phyloP scores from a whole-genome alignment of 2,329 filamentous ascomycete species.

The Stagonosporopsis cucurbitacearum region DNA sequence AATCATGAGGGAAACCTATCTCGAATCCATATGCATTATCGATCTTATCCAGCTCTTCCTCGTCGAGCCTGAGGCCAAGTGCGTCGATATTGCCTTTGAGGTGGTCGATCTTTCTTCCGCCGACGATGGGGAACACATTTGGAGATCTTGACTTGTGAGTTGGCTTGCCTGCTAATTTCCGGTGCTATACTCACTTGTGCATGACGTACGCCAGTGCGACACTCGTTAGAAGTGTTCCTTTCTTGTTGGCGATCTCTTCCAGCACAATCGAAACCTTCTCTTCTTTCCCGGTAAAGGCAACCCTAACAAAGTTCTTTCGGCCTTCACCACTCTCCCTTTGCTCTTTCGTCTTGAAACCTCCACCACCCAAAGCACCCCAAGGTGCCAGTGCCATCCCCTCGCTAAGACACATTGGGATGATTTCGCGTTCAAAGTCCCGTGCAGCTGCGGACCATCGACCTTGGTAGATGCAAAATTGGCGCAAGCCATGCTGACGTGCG shows the following conservation, averaged over 20 bases:
- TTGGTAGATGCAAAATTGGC: conserved; percentile 64
- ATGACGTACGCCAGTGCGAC: conserved; percentile 76
- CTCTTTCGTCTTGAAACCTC: conserved; percentile 50
- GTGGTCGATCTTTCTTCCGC: conserved; percentile 72
- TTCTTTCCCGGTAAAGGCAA: conserved; percentile 53
- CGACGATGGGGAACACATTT: conserved; percentile 76
- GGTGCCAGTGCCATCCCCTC: conserved; percentile 69
- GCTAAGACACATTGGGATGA: conserved; percentile 68
- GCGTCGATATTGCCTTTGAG: conserved; percentile 74
- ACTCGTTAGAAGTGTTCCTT: conserved; percentile 62
- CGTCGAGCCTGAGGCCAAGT: conserved; percentile 64
- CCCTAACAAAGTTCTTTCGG: conserved; percentile 49
- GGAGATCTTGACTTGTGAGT: conserved; percentile 49
- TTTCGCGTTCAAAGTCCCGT: conserved; percentile 73
- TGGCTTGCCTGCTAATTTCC: neutral
- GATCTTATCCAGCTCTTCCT: conserved; percentile 70
- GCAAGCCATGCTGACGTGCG: conserved; percentile 50
- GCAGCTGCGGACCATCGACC: conserved; percentile 66
- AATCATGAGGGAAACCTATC: conserved; percentile 65
- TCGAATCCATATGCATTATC: conserved; percentile 68
- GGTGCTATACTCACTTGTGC: conserved; percentile 57
- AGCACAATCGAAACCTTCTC: conserved; percentile 63
- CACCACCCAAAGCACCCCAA: conserved; percentile 61
- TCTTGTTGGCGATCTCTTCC: conserved; percentile 64
- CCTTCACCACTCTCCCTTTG: conserved; percentile 24